Evolutionary conservation across 2,329 filamentous ascomycete genomes (phyloP).

Genomic region (Fusarium sp.): DNA sequence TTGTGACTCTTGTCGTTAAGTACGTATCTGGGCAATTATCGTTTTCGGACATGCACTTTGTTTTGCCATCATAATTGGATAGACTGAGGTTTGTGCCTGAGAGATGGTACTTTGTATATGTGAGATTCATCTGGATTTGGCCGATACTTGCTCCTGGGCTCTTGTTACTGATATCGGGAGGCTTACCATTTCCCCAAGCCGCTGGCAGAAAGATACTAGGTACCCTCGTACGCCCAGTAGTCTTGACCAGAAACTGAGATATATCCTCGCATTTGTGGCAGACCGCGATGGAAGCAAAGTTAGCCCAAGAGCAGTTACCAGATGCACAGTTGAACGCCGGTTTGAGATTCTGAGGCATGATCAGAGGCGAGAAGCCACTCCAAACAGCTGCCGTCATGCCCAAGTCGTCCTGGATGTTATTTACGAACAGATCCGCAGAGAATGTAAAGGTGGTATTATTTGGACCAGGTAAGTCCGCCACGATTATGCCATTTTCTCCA

Average conservation of each 20-base stretch:
- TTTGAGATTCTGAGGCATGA: background rate
- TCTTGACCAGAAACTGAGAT: background rate
- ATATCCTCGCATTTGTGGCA: slow-evolving; percentile 21
- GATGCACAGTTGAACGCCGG: slow-evolving; percentile 19
- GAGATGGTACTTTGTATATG: slow-evolving; percentile 3
- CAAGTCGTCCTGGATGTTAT: background rate
- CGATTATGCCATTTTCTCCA: background rate
- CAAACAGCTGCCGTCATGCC: slow-evolving; percentile 22
- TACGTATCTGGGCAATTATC: slow-evolving; percentile 12
- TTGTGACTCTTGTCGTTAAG: slow-evolving; percentile 6
- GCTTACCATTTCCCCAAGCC: background rate
- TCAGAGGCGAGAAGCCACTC: slow-evolving; percentile 13
- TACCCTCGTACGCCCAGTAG: background rate
- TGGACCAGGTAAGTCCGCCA: background rate
- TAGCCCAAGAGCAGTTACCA: slow-evolving; percentile 27
- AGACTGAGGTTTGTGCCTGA: background rate
- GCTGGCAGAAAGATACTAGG: background rate
- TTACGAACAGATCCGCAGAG: too few species aligned
- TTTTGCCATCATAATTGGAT: slow-evolving; percentile 9
- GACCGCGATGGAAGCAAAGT: slow-evolving; percentile 6
- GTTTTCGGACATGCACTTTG: background rate
- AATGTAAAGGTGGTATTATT: background rate
- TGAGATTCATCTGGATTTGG: background rate
- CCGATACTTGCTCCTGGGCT: background rate
- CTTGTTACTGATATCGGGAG: background rate